A percentile compares a stretch with the other conserved stretches of the same genome.
phyloP scores from a whole-genome alignment of 2,329 filamentous ascomycete genomes.

The Tolypocladium ovalisporum region DNA sequence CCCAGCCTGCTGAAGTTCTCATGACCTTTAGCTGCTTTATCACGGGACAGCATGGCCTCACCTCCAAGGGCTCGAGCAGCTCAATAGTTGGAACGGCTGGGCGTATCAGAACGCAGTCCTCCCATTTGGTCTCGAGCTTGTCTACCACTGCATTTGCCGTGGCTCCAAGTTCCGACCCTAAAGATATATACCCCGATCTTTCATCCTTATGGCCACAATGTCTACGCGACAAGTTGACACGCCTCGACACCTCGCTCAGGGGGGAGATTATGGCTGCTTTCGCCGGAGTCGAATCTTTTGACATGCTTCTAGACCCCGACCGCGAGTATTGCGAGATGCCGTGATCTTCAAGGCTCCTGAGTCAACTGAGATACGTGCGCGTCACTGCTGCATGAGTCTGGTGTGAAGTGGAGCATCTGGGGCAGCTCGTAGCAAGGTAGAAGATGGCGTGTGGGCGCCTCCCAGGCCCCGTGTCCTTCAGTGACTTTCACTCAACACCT shows the following conservation, averaged over 20 bases:
- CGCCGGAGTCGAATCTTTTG: too few species aligned
- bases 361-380: not conserved
- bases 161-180: not conserved
- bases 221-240: not conserved
- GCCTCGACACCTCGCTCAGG: not conserved
- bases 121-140: not conserved
- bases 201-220: not conserved
- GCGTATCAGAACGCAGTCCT: not conserved
- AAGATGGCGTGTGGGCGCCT: not conserved
- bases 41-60: too few species aligned
- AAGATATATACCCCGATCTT: not conserved
- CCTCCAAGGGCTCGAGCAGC: not conserved
- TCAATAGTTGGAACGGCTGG: not conserved
- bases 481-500: not conserved
- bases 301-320: too few species aligned
- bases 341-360: not conserved
- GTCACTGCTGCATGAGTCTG: not conserved
- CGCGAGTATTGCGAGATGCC: too few species aligned
- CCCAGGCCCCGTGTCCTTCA: not conserved
- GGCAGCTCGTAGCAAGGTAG: not conserved
- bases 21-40: too few species aligned
- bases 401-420: not conserved
- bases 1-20: too few species aligned
- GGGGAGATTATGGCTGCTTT: not conserved
- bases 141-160: not conserved